A percentile compares a stretch with the other conserved stretches of the same genome.
phyloP scores from a whole-genome alignment of 2,329 filamentous ascomycete species.

The Ophiostoma sp. region DNA sequence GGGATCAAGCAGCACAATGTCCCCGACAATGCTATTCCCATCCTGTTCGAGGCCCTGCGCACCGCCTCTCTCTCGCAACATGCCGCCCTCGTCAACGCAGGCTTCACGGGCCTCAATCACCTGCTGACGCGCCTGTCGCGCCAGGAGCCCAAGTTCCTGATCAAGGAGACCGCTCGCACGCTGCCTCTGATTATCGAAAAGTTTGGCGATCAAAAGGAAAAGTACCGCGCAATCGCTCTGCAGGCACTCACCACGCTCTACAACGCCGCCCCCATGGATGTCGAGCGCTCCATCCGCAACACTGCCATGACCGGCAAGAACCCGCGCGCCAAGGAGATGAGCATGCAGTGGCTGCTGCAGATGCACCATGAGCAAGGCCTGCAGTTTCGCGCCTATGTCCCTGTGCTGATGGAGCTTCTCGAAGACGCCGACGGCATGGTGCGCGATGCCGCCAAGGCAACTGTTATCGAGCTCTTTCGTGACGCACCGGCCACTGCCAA shows the following conservation, averaged over 20 bases:
- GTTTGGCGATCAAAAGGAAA: constrained; percentile 83
- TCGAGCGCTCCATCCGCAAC: constrained; percentile 75
- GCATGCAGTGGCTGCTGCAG: constrained; percentile 80
- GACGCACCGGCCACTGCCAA: constrained; percentile 77
- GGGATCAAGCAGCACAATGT: constrained; percentile 91
- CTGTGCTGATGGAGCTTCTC: constrained; percentile 73
- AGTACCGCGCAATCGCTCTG: constrained; percentile 66
- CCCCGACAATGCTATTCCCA: constrained; percentile 63
- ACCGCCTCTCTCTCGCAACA: constrained; percentile 71
- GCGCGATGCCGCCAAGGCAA: constrained; percentile 73
- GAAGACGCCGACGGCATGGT: constrained; percentile 88
- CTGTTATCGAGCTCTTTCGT: constrained; percentile 81
- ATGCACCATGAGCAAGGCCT: constrained; percentile 77
- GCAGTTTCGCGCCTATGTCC: constrained; percentile 77
- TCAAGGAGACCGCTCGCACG: constrained; percentile 64
- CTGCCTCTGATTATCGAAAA: constrained; percentile 74
- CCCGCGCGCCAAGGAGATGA: constrained; percentile 74
- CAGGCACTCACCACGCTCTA: constrained; percentile 76
- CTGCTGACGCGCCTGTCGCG: constrained; percentile 78
- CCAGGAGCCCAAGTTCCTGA: constrained; percentile 70
- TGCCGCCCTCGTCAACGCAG: constrained; percentile 70
- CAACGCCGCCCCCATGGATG: constrained; percentile 61
- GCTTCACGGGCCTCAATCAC: constrained; percentile 82
- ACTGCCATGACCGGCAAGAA: constrained; percentile 74
- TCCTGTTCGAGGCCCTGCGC: constrained; percentile 77